These are phyloP conservation scores for Geranomyces variabilis DNA, from an alignment of 192 early-diverging fungal genomes.

Conservation along the genomic window DNA sequence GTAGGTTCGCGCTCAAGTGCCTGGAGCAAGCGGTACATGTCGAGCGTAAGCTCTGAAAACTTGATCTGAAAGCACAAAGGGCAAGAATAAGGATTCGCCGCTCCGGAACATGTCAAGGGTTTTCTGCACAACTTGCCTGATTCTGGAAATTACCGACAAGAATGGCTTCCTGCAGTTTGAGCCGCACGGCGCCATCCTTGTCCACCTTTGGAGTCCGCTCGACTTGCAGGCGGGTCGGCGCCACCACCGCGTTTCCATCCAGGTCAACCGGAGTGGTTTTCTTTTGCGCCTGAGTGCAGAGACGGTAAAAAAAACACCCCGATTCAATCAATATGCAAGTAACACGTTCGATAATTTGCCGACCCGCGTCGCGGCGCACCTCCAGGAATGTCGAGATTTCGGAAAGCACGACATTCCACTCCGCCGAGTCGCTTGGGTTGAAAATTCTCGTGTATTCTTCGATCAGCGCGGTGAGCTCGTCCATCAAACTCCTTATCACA, in stretches of 20 bases:
- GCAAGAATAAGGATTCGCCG: background rate
- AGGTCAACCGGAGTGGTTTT: constrained; percentile 68
- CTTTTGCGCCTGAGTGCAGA: constrained; percentile 67
- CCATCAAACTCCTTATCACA: constrained; percentile 79
- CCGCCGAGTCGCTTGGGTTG: constrained; percentile 84
- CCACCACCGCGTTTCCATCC: constrained; percentile 52
- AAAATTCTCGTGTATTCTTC: constrained; percentile 87
- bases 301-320: background rate
- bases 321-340: background rate
- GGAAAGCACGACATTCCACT: constrained; percentile 73
- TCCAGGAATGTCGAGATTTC: constrained; percentile 78
- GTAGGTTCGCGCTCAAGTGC: constrained; percentile 83
- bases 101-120: background rate
- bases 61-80: constrained; percentile 63
- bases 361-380: constrained; percentile 50
- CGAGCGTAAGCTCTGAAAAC: constrained; percentile 94
- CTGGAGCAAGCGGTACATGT: constrained; percentile 96
- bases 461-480: constrained; percentile 80
- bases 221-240: constrained; percentile 57
- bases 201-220: constrained; percentile 53
- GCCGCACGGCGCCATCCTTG: constrained; percentile 60
- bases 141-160: constrained; percentile 93
- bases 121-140: too few relatives aligned
- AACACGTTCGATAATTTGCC: too few relatives aligned
- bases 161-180: constrained; percentile 90